Percentiles rank a stretch among this genome's conserved stretches.
Evolutionary conservation across 2,329 filamentous ascomycete species (phyloP).

Genomic region (Penicillium polonicum): DNA sequence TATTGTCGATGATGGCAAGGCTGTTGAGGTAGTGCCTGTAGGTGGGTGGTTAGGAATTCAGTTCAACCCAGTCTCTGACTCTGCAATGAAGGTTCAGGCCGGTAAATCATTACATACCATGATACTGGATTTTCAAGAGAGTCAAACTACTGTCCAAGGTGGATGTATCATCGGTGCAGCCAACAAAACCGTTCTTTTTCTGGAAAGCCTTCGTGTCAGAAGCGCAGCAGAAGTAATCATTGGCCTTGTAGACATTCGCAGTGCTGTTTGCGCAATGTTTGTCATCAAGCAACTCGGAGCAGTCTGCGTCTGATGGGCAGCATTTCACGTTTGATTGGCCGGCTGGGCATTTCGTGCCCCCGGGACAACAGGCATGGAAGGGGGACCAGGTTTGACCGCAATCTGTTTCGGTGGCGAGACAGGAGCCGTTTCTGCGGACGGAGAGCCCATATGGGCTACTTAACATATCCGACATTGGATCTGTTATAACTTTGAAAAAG

Average conservation of each 20-base stretch:
- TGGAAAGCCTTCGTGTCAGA: conserved; percentile 13
- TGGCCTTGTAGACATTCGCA: conserved; percentile 23
- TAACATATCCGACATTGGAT: conserved; percentile 1
- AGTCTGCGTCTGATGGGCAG: conserved; percentile 19
- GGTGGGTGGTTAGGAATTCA: background rate
- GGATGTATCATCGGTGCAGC: conserved; percentile 14
- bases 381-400: conserved; percentile 22
- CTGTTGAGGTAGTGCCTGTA: background rate
- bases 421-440: conserved; percentile 22
- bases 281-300: conserved; percentile 11
- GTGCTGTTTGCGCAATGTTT: conserved; percentile 24
- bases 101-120: background rate
- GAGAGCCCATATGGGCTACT: conserved; percentile 9
- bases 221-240: conserved; percentile 27
- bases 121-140: conserved; percentile 3
- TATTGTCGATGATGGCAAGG: background rate
- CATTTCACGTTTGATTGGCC: conserved; percentile 18
- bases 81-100: background rate
- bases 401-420: conserved; percentile 17
- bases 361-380: conserved; percentile 22
- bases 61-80: background rate
- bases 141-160: background rate
- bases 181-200: conserved; percentile 9
- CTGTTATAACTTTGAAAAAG: background rate
- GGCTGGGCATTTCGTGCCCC: conserved; percentile 14